These are phyloP conservation scores for Eucalyptus erythrocorys DNA, from an alignment of 345 rosid genomes.

Conservation along the genomic window DNA sequence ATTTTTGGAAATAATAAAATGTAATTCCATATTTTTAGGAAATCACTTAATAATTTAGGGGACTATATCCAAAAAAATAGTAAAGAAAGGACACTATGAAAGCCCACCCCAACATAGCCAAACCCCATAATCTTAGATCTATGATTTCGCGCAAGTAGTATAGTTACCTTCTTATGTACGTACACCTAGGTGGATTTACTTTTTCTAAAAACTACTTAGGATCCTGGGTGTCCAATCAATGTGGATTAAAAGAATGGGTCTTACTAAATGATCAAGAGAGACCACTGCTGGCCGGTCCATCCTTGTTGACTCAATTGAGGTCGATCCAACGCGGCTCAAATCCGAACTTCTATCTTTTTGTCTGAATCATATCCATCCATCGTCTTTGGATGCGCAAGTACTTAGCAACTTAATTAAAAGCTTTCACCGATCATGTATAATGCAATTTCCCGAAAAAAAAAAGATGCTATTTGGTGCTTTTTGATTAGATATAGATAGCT, in stretches of 20 bases:
- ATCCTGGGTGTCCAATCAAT: neutral
- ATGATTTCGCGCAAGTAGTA: neutral
- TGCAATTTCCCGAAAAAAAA: neutral
- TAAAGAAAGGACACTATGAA: accelerated
- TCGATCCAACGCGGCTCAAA: neutral
- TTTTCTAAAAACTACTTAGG: neutral
- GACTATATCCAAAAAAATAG: accelerated
- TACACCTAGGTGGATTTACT: neutral
- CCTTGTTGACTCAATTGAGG: neutral
- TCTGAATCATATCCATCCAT: neutral
- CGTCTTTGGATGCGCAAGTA: neutral
- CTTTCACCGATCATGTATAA: neutral
- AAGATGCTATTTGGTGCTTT: neutral
- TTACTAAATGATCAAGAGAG: neutral
- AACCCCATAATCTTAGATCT: neutral
- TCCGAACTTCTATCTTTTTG: neutral
- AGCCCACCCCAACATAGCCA: neutral
- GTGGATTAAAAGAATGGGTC: neutral
- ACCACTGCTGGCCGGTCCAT: neutral
- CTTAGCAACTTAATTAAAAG: neutral
- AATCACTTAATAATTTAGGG: no score
- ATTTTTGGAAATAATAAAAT: neutral
- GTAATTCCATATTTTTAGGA: neutral
- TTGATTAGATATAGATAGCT: neutral
- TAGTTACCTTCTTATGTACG: neutral